Base-by-base conservation (phyloP, 495 filamentous ascomycete species). In the Penicillium egyptiacum region DNA sequence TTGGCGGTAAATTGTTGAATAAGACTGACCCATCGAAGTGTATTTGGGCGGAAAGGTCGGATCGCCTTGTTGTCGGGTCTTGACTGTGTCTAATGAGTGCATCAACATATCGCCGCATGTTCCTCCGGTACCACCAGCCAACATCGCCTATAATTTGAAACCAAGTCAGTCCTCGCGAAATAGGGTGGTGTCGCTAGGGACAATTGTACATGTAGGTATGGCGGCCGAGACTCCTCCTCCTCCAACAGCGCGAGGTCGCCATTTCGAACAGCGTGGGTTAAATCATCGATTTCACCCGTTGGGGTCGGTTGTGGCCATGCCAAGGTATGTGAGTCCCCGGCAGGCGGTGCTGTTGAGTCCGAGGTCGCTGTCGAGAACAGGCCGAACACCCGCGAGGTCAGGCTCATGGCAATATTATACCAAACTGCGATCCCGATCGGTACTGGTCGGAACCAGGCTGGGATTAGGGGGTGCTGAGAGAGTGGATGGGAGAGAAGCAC, bases 1-100 rank as follows among this genome's bases (percentile, higher is more conserved):
- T 69, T 98, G 91, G 35, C 92, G 84, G 66, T 89, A 89, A 58
- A 98, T 98, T 1, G 88, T 96, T 63, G 86, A 79, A 75, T 98
- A 98, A 5, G 93, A 92, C 22, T 87, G 86, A 22, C 88, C 86
- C 73, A 96, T 86, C 20, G 91, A 91, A 1, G 89, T 86, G 73
- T 98, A 98, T 73, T 89, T 93, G 2, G 93, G 88, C 17, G 93
- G 94, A 47, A 94, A 81, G 63, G 90, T 86, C 30, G 92, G 91
- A 66, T 97, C 95, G 63, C 94, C 94, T 76, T 98, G 94, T 72
- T 98, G 94, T 50, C 94, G 83, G n/a, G 94, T 98, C 75, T 98
- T 98, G 53, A 98, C 94, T 8, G 94, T 98, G 75, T 98, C 94
- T 70, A 98, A 82, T 44, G 93, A 97, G 72, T 98, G 94, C 95